Conservation (phyloP, 108 stramenopile genomes). For the Cyclostephanos invisitatus region DNA sequence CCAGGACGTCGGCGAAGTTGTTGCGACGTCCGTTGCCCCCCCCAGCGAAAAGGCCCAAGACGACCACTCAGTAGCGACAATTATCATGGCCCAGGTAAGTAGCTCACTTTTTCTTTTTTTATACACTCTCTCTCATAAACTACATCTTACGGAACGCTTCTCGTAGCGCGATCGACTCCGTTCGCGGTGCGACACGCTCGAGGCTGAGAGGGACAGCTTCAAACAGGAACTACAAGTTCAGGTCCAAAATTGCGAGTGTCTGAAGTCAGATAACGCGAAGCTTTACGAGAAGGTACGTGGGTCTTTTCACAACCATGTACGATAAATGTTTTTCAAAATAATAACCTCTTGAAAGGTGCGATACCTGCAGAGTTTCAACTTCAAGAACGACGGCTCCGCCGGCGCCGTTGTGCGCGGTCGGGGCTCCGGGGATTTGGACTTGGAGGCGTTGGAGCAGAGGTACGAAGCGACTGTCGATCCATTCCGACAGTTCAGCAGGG, state of each 20-base stretch:
- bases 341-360: slow-evolving; percentile 22
- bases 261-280: slow-evolving; percentile 87
- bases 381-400: slow-evolving; percentile 1
- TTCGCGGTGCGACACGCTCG: slow-evolving; percentile 74
- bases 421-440: slow-evolving; percentile 70
- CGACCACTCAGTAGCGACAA: slow-evolving; percentile 89
- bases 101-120: too few species aligned
- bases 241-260: slow-evolving; percentile 70
- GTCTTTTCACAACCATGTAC: too few species aligned
- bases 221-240: slow-evolving; percentile 85
- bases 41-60: slow-evolving; percentile 67
- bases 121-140: too few species aligned
- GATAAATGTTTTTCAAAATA: too few species aligned
- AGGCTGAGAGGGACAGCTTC: slow-evolving; percentile 87
- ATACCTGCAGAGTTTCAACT: slow-evolving; percentile 77
- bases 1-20: slow-evolving; percentile 3
- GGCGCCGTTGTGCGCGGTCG: slow-evolving; percentile 31
- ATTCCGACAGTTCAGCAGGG: slow-evolving; percentile 81
- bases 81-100: slow-evolving; percentile 91
- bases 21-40: slow-evolving; percentile 9
- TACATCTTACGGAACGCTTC: too few species aligned
- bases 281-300: slow-evolving; percentile 81
- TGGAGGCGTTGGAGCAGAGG: slow-evolving; percentile 86
- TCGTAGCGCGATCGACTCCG: slow-evolving; percentile 83
- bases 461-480: slow-evolving; percentile 91